These are phyloP conservation scores for Aspergillus niger DNA, from an alignment of 2,329 filamentous ascomycete genomes.

Conservation along the genomic window DNA sequence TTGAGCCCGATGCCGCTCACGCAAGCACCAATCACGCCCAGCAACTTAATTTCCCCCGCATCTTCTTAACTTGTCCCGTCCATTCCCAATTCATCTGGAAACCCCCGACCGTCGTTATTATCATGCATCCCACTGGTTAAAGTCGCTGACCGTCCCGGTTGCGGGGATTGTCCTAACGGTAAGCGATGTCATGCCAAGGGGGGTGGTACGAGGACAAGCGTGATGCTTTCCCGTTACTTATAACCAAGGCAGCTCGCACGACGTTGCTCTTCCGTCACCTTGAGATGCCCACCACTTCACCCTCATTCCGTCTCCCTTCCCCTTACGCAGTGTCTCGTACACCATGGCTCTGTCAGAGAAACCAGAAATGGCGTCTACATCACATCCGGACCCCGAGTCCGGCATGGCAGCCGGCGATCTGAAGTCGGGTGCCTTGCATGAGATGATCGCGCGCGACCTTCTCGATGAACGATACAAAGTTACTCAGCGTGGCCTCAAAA, in stretches of 20 bases:
- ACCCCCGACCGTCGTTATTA: not conserved
- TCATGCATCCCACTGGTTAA: not conserved
- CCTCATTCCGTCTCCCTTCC: not conserved
- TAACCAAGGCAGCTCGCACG: not conserved
- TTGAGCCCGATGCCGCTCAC: not conserved
- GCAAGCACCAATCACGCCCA: not conserved
- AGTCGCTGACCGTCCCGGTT: not conserved
- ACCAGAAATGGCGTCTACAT: constrained; percentile 3
- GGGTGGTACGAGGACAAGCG: not conserved
- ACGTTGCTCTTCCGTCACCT: not conserved
- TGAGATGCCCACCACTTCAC: not conserved
- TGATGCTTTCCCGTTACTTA: not conserved
- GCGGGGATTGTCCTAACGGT: not conserved
- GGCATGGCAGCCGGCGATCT: constrained; percentile 11
- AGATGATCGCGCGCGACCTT: constrained; percentile 43
- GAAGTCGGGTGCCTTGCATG: constrained; percentile 29
- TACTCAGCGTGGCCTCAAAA: constrained; percentile 46
- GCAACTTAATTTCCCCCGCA: constrained; percentile 1
- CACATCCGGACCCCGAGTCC: constrained; percentile 10
- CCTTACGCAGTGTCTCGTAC: not conserved
- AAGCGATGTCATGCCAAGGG: not conserved
- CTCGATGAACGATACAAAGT: constrained; percentile 44
- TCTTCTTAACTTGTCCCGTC: constrained; percentile 1
- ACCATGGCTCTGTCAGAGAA: constrained; percentile 15
- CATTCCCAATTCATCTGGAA: not conserved